Percentiles rank a stretch among this genome's conserved stretches.
These are phyloP conservation scores for Sclerotinia borealis DNA, from an alignment of 2,329 filamentous ascomycete genomes.

Conservation along the genomic window DNA sequence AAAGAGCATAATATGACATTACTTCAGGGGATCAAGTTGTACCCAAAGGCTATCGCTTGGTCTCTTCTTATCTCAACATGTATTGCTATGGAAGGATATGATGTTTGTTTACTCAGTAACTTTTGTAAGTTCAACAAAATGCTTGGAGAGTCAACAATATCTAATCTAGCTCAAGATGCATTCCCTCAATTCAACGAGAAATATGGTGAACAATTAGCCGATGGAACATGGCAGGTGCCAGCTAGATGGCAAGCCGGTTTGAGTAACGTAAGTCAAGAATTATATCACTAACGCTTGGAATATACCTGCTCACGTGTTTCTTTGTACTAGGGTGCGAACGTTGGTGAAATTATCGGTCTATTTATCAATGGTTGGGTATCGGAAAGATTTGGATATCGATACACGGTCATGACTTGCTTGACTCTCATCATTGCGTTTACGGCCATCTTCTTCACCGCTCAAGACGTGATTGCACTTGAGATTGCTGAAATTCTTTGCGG, in stretches of 20 bases:
- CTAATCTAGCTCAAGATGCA: conserved; percentile 33
- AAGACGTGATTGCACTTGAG: conserved; percentile 39
- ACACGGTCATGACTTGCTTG: conserved; percentile 28
- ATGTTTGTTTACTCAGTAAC: conserved; percentile 33
- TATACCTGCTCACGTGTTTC: neutral
- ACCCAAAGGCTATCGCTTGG: conserved; percentile 30
- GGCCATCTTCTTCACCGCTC: conserved; percentile 46
- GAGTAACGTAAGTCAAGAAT: conserved; percentile 19
- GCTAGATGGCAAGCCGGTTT: conserved; percentile 32
- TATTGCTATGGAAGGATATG: conserved; percentile 40
- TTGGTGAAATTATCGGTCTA: conserved; percentile 39
- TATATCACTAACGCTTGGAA: neutral
- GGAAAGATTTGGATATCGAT: conserved; percentile 39
- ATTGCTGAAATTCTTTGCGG: conserved; percentile 44
- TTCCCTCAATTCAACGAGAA: conserved; percentile 28
- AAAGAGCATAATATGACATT: conserved; percentile 15
- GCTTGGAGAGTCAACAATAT: neutral
- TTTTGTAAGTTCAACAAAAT: conserved; percentile 29
- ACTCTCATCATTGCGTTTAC: conserved; percentile 38
- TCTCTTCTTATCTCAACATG: conserved; percentile 35
- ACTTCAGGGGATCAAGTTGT: conserved; percentile 21
- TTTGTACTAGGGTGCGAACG: conserved; percentile 20
- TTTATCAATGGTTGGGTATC: conserved; percentile 43
- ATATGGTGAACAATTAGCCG: conserved; percentile 28
- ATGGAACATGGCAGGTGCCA: conserved; percentile 21